Conservation (phyloP, 768 basidiomycete genomes). For the Podaxis sp. region DNA sequence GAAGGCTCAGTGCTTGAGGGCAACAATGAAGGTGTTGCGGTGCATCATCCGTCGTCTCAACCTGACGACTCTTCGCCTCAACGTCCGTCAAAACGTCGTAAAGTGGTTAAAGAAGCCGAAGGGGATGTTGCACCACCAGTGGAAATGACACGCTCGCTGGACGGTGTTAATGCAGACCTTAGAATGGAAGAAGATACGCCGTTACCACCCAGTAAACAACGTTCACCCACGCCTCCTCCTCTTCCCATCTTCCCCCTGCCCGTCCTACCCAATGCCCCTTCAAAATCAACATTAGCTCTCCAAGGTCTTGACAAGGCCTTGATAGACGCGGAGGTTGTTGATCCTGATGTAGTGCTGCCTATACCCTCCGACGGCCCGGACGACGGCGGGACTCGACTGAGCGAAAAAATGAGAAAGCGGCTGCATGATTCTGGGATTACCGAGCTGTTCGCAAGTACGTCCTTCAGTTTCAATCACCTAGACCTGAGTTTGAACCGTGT, state of each 20-base stretch:
- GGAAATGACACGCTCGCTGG: conserved; percentile 1
- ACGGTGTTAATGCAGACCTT: conserved; percentile 10
- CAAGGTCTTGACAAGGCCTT: conserved; percentile 80
- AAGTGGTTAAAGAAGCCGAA: conserved; percentile 7
- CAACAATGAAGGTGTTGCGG: background rate
- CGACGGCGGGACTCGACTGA: conserved; percentile 48
- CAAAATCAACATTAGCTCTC: conserved; percentile 64
- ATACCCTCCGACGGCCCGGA: conserved; percentile 42
- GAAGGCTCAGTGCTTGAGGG: background rate
- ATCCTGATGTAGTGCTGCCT: conserved; percentile 45
- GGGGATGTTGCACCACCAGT: conserved; percentile 6
- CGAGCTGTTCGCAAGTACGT: conserved; percentile 85
- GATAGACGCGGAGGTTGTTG: conserved; percentile 65
- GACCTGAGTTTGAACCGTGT: conserved; percentile 1
- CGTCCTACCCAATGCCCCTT: conserved; percentile 62
- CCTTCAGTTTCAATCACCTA: background rate
- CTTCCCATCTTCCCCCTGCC: conserved; percentile 74
- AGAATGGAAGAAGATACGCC: background rate
- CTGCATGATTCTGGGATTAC: conserved; percentile 77
- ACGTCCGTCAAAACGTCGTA: conserved; percentile 14
- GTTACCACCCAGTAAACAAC: background rate
- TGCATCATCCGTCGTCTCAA: background rate
- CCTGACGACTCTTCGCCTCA: background rate
- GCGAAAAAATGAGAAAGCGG: conserved; percentile 56
- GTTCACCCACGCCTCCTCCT: background rate